Conservation (phyloP, 345 rosid genomes). For the Eucalyptus albens region DNA sequence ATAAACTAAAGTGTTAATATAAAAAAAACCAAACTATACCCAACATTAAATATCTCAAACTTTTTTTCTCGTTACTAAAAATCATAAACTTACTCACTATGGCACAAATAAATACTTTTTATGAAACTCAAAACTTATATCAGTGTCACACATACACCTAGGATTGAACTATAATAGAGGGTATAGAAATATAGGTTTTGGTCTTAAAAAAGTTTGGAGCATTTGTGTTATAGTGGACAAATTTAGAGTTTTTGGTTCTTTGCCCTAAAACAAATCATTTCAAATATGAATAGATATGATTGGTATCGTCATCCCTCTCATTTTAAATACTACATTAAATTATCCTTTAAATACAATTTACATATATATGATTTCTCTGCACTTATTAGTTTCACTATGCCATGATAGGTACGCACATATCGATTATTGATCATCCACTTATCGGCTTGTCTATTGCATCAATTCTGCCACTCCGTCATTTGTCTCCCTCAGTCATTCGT, state of each 20-base stretch:
- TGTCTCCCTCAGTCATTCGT: not conserved
- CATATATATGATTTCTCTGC: not conserved
- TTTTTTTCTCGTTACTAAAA: no score
- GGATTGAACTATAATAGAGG: not conserved
- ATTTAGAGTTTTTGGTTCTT: no score
- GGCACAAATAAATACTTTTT: no score
- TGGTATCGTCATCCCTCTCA: not conserved
- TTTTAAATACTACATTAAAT: not conserved
- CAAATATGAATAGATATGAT: not conserved
- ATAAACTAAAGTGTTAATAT: no score
- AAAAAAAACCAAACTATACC: no score
- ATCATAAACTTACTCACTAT: no score
- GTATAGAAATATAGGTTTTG: not conserved
- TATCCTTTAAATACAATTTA: not conserved
- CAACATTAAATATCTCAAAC: no score
- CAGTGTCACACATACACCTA: not conserved
- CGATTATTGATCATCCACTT: not conserved
- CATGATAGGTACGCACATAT: rapidly evolving
- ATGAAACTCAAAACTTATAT: not conserved
- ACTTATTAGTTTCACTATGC: rapidly evolving
- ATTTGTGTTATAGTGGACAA: no score
- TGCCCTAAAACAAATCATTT: not conserved
- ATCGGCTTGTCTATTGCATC: not conserved
- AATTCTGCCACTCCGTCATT: not conserved
- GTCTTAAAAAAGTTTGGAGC: not conserved